Evolutionary conservation across 352 stramenopile genomes (phyloP), one percentile per base, ranked within the genome.

Genomic region (Globisporangium solare): DNA sequence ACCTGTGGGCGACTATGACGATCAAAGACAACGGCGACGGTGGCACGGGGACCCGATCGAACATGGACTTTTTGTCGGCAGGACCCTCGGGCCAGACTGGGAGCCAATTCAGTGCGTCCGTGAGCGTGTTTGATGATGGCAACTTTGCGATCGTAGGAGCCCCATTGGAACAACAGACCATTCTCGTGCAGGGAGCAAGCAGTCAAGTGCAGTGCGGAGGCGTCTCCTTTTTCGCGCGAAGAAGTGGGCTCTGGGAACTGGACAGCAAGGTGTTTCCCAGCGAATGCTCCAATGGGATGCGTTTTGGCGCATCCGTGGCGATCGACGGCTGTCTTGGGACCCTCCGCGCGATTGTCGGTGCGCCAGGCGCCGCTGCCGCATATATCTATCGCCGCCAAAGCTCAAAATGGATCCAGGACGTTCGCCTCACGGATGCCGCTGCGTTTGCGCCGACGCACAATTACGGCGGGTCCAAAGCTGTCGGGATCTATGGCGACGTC

Each of bases 1-100:
- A 83, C 41, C 75, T 98, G 3, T 97, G 88, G 68, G 80, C 89
- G 4, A 79, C 74, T 10, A 63, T 98, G n/a, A 85, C 69, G 0
- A 97, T 98, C 42, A 68, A 71, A 11, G 94, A 98, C 70, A 90
- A 98, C 55, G 83, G 84, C 7, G 94, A 98, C 54, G 92, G 93
- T 21, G 81, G 88, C 13, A 94, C 78, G 27, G 86, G 86, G 3
- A 81, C 81, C 12, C 70, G 79, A 2, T 80, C 76, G 8, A 91
- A 83, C 39, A 56, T 92, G 2, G 68, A 83, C 21, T 66, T 86
- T 27, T 60, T 95, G 17, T 71, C 73, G 10, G 73, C 83, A 2
- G 63, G 63, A 2, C 47, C 57, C 0, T 47, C 58, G 1, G 61
- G 63, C 1, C 78, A 91, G 35, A 27, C 63, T 3, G 48, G 68